Conservation (phyloP, 805 yeast species). For the Kodamaea nitidulidarum region DNA sequence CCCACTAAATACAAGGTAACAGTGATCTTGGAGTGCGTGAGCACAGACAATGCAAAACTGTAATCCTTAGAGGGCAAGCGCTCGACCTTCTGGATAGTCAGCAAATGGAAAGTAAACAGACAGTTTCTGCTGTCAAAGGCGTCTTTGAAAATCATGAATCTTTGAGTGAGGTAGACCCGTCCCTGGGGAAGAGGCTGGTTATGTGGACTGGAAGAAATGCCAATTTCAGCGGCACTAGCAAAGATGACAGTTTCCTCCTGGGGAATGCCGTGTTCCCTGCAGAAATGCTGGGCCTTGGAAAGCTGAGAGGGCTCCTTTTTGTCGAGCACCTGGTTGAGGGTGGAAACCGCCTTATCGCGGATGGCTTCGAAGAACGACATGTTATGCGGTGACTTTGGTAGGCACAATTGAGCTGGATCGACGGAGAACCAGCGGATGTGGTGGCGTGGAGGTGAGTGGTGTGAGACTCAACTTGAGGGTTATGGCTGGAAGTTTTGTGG, state of each 20-base stretch:
- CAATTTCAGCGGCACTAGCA: slow-evolving; percentile 62
- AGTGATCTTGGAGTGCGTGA: slow-evolving; percentile 61
- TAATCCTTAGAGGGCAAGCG: slow-evolving; percentile 73
- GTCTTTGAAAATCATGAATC: slow-evolving; percentile 72
- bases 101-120: slow-evolving; percentile 65
- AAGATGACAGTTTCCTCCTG: slow-evolving; percentile 60
- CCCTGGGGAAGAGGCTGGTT: slow-evolving; percentile 47
- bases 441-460: too few relatives aligned
- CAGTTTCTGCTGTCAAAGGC: slow-evolving; percentile 65
- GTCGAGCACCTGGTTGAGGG: slow-evolving; percentile 41
- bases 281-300: slow-evolving; percentile 66
- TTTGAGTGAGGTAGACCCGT: slow-evolving; percentile 64
- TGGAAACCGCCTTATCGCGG: slow-evolving; percentile 43
- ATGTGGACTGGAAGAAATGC: slow-evolving; percentile 23
- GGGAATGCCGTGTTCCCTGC: slow-evolving; percentile 67
- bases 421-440: background rate
- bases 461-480: too few relatives aligned
- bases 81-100: slow-evolving; percentile 80
- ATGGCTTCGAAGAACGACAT: slow-evolving; percentile 53
- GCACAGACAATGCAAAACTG: slow-evolving; percentile 72
- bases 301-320: slow-evolving; percentile 43
- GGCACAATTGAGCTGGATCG: too few relatives aligned
- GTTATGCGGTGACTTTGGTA: too few relatives aligned
- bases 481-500: too few relatives aligned
- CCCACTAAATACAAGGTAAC: slow-evolving; percentile 75